Conservation (phyloP, 2,329 filamentous ascomycete species). For the Paradendryphiella salina region DNA sequence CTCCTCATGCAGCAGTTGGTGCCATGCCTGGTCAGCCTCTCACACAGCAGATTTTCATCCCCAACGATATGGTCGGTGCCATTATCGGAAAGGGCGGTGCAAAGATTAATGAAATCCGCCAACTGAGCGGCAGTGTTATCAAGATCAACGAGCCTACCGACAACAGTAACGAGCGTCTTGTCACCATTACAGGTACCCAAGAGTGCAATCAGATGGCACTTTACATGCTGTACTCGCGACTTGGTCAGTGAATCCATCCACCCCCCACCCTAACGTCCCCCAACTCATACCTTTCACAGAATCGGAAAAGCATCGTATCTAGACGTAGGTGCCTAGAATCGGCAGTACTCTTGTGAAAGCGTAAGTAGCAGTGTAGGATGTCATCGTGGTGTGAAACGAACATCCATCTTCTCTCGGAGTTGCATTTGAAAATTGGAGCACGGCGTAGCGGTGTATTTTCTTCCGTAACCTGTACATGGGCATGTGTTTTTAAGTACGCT, state of each 20-base stretch:
- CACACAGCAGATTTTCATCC: constrained; percentile 98
- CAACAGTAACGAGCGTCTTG: constrained; percentile 96
- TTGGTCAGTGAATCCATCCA: constrained; percentile 65
- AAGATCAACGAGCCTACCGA: constrained; percentile 99
- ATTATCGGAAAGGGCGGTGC: constrained; percentile 98
- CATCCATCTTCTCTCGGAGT: constrained; percentile 1
- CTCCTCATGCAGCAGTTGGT: constrained; percentile 64
- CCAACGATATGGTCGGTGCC: constrained; percentile 98
- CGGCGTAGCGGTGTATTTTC: constrained; percentile 14
- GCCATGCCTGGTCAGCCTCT: constrained; percentile 74
- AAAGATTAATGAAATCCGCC: constrained; percentile 99
- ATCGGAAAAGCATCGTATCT: constrained; percentile 76
- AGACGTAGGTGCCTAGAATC: constrained; percentile 16
- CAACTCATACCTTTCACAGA: constrained; percentile 53
- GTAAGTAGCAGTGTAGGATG: not conserved
- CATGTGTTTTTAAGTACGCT: constrained; percentile 7
- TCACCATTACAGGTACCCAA: constrained; percentile 95
- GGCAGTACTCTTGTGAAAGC: not conserved
- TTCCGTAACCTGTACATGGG: constrained; percentile 2
- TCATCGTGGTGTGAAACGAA: constrained; percentile 5
- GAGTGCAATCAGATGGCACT: constrained; percentile 99
- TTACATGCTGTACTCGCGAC: constrained; percentile 97
- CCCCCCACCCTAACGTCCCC: not conserved
- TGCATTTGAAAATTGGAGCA: constrained; percentile 15
- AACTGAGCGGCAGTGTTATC: constrained; percentile 95